These are phyloP conservation scores for Echria macrotheca DNA, from an alignment of 495 filamentous ascomycete genomes.

Conservation along the genomic window DNA sequence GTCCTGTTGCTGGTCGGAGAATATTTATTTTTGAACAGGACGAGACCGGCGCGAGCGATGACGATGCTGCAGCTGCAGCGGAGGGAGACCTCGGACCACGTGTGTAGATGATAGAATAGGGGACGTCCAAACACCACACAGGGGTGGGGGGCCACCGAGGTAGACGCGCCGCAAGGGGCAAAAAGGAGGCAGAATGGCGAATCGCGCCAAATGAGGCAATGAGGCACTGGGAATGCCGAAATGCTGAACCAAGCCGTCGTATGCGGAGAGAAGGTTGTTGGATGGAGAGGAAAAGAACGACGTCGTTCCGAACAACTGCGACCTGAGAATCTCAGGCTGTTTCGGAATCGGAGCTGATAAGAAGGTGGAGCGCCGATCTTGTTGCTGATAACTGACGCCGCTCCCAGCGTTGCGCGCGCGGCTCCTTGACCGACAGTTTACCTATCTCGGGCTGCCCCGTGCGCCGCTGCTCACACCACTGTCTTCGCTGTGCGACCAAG, in stretches of 20 bases:
- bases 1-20: background rate
- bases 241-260: background rate
- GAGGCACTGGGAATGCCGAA: background rate
- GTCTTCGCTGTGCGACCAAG: too few relatives aligned
- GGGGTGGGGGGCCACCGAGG: background rate
- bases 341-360: conserved; percentile 14
- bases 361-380: conserved; percentile 9
- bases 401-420: background rate
- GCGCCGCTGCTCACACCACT: background rate
- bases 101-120: conserved; percentile 16
- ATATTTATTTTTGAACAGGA: background rate
- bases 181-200: background rate
- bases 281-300: too few relatives aligned
- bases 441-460: background rate
- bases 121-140: background rate
- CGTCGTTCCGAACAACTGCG: too few relatives aligned
- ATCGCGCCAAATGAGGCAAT: conserved; percentile 17
- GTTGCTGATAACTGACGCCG: background rate
- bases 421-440: background rate
- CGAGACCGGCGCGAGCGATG: background rate
- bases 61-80: conserved; percentile 3
- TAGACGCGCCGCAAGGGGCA: background rate
- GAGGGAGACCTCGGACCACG: conserved; percentile 13
- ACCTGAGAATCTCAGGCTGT: conserved; percentile 1
- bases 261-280: background rate